Evolutionary conservation across 441 rosid genomes (phyloP), one percentile per base, ranked within the genome.

Genomic region (Eruca vesicaria): DNA sequence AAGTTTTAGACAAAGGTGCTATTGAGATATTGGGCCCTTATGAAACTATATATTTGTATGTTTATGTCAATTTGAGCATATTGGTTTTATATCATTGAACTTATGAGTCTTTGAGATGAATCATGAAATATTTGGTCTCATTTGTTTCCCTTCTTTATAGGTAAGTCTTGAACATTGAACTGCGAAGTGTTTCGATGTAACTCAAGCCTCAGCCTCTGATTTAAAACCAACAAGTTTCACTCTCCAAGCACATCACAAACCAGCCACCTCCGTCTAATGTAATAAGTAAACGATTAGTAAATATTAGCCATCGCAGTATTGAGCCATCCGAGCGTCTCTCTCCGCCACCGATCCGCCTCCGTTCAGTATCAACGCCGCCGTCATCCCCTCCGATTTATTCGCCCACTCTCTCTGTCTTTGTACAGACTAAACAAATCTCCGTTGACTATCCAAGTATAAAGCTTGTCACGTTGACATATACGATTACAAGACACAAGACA

Each of bases 121-220:
- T 35, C 41, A 35, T 35, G 9, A 35, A 35, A 35, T 41, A 41
- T 48, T 48, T 48, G 19, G 60, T 18, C 3, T 58, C 26, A 28
- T 3, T 43, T 35, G 58, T 7, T n/a, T 19, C 7, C 67, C 55
- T 74, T 48, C 19, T 48, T 48, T 16, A 48, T 66, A 20, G 94
- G 99, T 83, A 72, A 86, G 96, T 80, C 96, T 95, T 53, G 91
- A 90, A 65, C 90, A 95, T 89, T 98, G 99, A 80, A 86, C 90
- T 0, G 84, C 92, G 53, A 87, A 82, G 74, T 98, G 98, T 65
- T 92, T 84, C 69, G 97, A 92, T 82, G 77, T 90, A 70, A 88
- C 50, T 77, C 93, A 55, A 86, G 86, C 55, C 55, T 73, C 85
- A 81, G 63, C 74, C 57, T 73, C 88, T 16, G 79, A 83, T 59